These are phyloP conservation scores for Pichia sp. DNA, from an alignment of 1,139 yeast genomes.

Conservation along the genomic window DNA sequence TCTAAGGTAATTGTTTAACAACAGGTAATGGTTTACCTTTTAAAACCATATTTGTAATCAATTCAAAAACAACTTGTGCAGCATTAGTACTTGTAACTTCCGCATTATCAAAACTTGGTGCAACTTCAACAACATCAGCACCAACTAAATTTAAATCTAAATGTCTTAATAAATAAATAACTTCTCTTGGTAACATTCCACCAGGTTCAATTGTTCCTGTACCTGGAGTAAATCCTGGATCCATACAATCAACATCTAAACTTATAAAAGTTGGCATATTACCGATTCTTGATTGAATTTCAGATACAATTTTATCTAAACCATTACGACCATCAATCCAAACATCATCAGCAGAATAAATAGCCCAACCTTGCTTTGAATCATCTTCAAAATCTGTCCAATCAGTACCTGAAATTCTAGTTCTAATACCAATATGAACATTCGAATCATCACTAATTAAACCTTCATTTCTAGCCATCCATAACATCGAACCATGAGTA, in stretches of 20 bases:
- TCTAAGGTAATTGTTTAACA: not conserved
- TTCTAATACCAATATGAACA: slow-evolving; percentile 67
- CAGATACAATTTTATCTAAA: slow-evolving; percentile 44
- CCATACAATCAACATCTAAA: slow-evolving; percentile 75
- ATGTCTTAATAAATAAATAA: slow-evolving; percentile 53
- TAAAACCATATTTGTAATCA: slow-evolving; percentile 69
- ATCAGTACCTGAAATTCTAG: slow-evolving; percentile 55
- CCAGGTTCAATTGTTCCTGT: slow-evolving; percentile 84
- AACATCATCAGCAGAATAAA: slow-evolving; percentile 65
- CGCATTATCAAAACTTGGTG: slow-evolving; percentile 66
- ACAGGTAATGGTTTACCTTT: slow-evolving; percentile 33
- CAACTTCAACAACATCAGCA: slow-evolving; percentile 73
- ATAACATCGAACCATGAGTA: slow-evolving; percentile 77
- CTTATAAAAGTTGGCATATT: slow-evolving; percentile 64
- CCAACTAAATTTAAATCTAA: slow-evolving; percentile 65
- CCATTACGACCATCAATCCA: slow-evolving; percentile 60
- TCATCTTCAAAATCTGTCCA: slow-evolving; percentile 59
- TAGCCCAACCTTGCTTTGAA: slow-evolving; percentile 53
- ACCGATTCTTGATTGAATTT: slow-evolving; percentile 42
- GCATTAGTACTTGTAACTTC: slow-evolving; percentile 74
- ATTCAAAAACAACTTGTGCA: slow-evolving; percentile 67
- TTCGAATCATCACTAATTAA: slow-evolving; percentile 48
- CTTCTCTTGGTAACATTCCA: slow-evolving; percentile 74
- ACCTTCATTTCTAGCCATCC: slow-evolving; percentile 70
- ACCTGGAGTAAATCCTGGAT: slow-evolving; percentile 76